A percentile compares a stretch with the other conserved stretches of the same genome.
Conservation (phyloP, 176 grass and related monocot species). For the Microstegium vimineum region DNA sequence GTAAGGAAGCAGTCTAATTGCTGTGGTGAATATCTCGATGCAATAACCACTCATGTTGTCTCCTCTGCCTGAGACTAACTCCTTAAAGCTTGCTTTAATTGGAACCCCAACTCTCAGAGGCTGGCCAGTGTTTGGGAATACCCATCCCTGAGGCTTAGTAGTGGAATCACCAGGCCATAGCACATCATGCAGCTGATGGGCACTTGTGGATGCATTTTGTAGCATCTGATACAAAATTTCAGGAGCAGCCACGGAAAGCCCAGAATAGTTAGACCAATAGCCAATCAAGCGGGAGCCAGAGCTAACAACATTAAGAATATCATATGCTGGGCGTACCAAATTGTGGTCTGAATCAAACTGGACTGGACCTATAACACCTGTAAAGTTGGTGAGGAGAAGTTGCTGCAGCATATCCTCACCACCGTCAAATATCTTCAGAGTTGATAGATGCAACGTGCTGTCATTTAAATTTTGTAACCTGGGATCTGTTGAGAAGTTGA, state of each 20-base stretch:
- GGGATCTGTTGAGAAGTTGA: conserved; percentile 64
- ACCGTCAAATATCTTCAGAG: conserved; percentile 56
- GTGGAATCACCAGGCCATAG: conserved; percentile 57
- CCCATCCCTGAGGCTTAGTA: conserved; percentile 57
- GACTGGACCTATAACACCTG: conserved; percentile 56
- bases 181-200: conserved; percentile 41
- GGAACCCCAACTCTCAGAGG: conserved; percentile 77
- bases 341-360: conserved; percentile 56
- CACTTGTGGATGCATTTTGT: conserved; percentile 46
- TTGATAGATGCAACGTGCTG: conserved; percentile 56
- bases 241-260: conserved; percentile 58
- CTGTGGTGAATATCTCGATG: conserved; percentile 71
- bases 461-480: conserved; percentile 47
- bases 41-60: conserved; percentile 61
- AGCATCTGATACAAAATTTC: conserved; percentile 60
- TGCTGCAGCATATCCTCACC: conserved; percentile 59
- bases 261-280: conserved; percentile 77
- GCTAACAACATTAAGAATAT: conserved; percentile 58
- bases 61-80: conserved; percentile 52
- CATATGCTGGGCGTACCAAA: conserved; percentile 62
- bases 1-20: conserved; percentile 66
- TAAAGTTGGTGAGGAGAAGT: conserved; percentile 71
- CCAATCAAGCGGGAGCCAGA: conserved; percentile 52
- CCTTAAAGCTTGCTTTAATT: conserved; percentile 70
- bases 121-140: conserved; percentile 70